Evolutionary conservation across 768 basidiomycete genomes (phyloP), one percentile per base, ranked within the genome.

Genomic region (Gloeostereum incarnatum): DNA sequence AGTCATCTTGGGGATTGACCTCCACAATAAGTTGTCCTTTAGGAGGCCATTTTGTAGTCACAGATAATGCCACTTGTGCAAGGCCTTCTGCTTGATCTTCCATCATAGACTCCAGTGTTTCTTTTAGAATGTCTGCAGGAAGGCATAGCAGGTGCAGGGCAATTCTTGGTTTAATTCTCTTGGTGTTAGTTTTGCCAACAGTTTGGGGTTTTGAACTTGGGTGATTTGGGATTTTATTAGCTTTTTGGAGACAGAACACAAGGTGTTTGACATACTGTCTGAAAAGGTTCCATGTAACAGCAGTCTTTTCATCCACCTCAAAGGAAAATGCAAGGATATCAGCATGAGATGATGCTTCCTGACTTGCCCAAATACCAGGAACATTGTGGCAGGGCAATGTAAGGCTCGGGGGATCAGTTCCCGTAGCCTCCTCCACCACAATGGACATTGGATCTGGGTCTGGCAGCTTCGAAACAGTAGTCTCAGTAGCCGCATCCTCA

Each of bases 21-120:
- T 63, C 58, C 21, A 75, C 49, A 27, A 71, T 56, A 16, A 75
- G 47, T 19, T 58, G 57, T 26, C 72, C 73, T 33, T 58, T 55
- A 24, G 48, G 40, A 31, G 73, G 73, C 73, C 73, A 75, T 29
- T 42, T 40, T 25, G 37, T 34, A 20, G 39, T 53, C 26, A 42
- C 45, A 35, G n/a, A 53, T 31, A 37, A 46, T 23, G 48, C 44
- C 18, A 14, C 35, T 6, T 32, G 31, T 5, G 39, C 21, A n/a
- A 46, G 13, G 5, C 48, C 40, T 17, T 46, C 30, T 11, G 29
- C 10, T 29, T n/a, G n/a, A n/a, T n/a, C n/a, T n/a, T n/a, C n/a
- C n/a, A n/a, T n/a, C n/a, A 34, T 18, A 9, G 14, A 6, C 11
- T 6, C 9, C 14, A 25, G 21, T 13, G 10, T 16, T 7, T 20